Evolutionary conservation across 371 early-diverging fungal species (phyloP), one percentile per base, ranked within the genome.

Genomic region (Actinomortierella wolfii): DNA sequence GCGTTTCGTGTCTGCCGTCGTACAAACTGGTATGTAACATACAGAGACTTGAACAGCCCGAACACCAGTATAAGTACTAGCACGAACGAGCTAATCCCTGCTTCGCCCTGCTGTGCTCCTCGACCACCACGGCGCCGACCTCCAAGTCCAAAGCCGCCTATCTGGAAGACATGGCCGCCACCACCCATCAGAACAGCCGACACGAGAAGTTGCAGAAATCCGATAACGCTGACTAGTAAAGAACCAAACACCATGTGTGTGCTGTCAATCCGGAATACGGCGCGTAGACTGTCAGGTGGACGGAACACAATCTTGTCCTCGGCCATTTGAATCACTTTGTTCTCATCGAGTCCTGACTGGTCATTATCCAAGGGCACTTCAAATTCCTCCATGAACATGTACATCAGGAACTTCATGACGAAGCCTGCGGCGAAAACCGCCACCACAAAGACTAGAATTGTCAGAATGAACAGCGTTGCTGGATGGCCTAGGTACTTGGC

Each of bases 181-280:
- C 74, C 74, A 0, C 79, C 76, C 56, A 68, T 61, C 68, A 59
- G 76, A 47, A 68, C 25, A 2, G 66, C 48, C n/a, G 74, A 67
- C 15, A 73, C 18, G 15, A 76, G 51, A 21, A 76, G 40, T 40
- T 78, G 79, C 34, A 78, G 18, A 39, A 78, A 78, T 40, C 79
- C 79, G 45, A 78, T 41, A 25, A 73, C 51, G 34, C 79, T 73
- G n/a, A 74, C 76, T 51, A 76, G 60, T 49, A 76, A 52, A 14
- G 74, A 67, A 21, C 79, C 79, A 57, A 71, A 68, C 40, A 65
- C 56, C 62, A 78, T 61, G 40, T 78, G 74, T 14, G 64, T 55
- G 45, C 61, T 64, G 49, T 78, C 79, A 34, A 78, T 76, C 46
- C 43, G 60, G 57, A 69, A 68, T n/a, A 78, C 68, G 20, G 74